A percentile compares a stretch with the other conserved stretches of the same genome.
Conservation (phyloP, 179 eudicot species). For the Silene coronaria region DNA sequence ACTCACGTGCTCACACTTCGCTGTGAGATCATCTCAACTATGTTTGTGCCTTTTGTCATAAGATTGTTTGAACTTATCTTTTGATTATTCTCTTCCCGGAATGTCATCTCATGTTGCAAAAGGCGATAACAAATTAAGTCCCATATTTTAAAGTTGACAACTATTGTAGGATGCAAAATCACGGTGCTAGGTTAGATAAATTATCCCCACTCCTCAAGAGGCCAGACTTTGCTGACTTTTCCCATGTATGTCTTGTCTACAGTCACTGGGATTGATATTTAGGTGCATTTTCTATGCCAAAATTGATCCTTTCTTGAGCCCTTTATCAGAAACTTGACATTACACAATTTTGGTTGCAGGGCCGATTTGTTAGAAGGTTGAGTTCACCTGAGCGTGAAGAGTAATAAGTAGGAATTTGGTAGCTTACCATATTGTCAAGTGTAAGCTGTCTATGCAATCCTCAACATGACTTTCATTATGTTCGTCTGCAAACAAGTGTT, state of each 20-base stretch:
- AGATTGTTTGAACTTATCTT: neutral
- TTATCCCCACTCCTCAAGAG: too few relatives aligned
- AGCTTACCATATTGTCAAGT: neutral
- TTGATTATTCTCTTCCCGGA: neutral
- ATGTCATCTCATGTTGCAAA: too few relatives aligned
- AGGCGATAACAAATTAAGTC: neutral
- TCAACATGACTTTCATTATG: neutral
- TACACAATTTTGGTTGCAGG: slow-evolving; percentile 1
- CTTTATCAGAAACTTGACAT: neutral
- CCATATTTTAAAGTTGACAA: neutral
- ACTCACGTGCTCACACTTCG: too few relatives aligned
- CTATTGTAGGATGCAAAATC: neutral
- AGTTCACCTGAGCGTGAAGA: slow-evolving; percentile 1
- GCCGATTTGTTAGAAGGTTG: slow-evolving; percentile 12
- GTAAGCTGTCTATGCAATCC: neutral
- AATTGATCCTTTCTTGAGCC: neutral
- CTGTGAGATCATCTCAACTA: neutral
- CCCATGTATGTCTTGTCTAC: neutral
- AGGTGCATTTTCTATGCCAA: neutral
- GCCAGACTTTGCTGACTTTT: too few relatives aligned
- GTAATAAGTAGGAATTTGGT: neutral
- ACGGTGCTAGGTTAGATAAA: too few relatives aligned
- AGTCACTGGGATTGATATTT: neutral
- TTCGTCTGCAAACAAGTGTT: neutral
- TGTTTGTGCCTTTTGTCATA: neutral